Evolutionary conservation across 2,329 filamentous ascomycete genomes (phyloP).

Genomic region (Cytospora leucostoma): DNA sequence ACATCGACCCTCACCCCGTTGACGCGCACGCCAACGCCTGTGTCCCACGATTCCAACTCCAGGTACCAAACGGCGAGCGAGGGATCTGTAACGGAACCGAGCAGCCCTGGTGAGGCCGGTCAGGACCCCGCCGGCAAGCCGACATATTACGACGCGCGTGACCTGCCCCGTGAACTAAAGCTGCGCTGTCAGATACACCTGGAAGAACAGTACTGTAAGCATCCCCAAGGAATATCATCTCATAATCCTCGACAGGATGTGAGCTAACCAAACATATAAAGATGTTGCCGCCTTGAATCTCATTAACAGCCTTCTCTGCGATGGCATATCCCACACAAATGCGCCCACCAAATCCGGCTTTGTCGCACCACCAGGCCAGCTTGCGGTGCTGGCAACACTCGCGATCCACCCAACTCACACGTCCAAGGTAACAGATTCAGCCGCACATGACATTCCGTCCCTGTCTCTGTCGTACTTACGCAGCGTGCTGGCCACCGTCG

Average conservation of each 20-base stretch:
- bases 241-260: not conserved
- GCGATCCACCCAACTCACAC: slow-evolving; percentile 80
- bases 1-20: slow-evolving; percentile 34
- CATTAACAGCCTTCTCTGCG: slow-evolving; percentile 62
- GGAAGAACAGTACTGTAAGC: slow-evolving; percentile 65
- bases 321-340: slow-evolving; percentile 44
- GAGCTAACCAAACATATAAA: slow-evolving; percentile 32
- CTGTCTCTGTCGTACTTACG: slow-evolving; percentile 71
- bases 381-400: slow-evolving; percentile 79
- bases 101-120: slow-evolving; percentile 28
- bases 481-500: slow-evolving; percentile 64
- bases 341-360: slow-evolving; percentile 48
- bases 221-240: too few species aligned
- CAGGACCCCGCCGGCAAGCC: slow-evolving; percentile 4
- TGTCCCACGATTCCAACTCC: slow-evolving; percentile 11
- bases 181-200: slow-evolving; percentile 71
- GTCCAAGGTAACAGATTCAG: slow-evolving; percentile 64
- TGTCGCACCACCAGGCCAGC: slow-evolving; percentile 69
- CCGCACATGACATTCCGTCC: slow-evolving; percentile 64
- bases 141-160: slow-evolving; percentile 54
- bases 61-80: slow-evolving; percentile 23
- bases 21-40: slow-evolving; percentile 31
- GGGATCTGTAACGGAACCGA: slow-evolving; percentile 24
- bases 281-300: slow-evolving; percentile 63
- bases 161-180: slow-evolving; percentile 63